These are phyloP conservation scores for Xerocomus spinulosus DNA, from an alignment of 768 basidiomycete species.

Conservation along the genomic window DNA sequence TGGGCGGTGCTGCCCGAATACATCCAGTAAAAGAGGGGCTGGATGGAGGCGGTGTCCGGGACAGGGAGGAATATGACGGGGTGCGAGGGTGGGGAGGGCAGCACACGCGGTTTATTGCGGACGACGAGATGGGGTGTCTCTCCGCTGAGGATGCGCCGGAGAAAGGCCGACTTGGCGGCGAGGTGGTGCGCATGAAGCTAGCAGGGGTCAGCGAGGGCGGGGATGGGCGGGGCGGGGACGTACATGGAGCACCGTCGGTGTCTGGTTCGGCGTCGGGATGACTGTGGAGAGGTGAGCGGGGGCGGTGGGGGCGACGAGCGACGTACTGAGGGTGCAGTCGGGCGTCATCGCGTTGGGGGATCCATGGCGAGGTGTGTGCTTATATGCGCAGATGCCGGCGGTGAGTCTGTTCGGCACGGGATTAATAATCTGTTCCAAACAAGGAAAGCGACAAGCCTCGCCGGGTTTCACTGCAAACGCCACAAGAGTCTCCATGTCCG, in stretches of 20 bases:
- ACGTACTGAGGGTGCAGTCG: slow-evolving; percentile 75
- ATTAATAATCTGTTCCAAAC: neutral
- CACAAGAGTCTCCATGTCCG: no score
- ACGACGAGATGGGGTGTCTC: slow-evolving; percentile 34
- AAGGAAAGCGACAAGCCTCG: neutral
- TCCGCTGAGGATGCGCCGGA: slow-evolving; percentile 68
- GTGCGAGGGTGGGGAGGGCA: slow-evolving; percentile 58
- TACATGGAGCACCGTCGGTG: slow-evolving; percentile 50
- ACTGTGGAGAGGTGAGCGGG: slow-evolving; percentile 28
- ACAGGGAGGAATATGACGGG: slow-evolving; percentile 71
- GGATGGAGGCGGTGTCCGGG: slow-evolving; percentile 68
- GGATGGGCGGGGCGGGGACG: slow-evolving; percentile 13
- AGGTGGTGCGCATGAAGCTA: slow-evolving; percentile 82
- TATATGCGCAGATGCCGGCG: neutral
- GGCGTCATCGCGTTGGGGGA: neutral
- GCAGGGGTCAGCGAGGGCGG: slow-evolving; percentile 5
- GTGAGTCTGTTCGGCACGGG: no score
- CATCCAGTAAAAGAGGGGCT: slow-evolving; percentile 73
- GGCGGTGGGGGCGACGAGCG: neutral
- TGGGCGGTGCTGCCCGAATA: slow-evolving; percentile 68
- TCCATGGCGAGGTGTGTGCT: neutral
- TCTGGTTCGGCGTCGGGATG: slow-evolving; percentile 41
- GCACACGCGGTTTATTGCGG: slow-evolving; percentile 50
- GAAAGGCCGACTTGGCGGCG: slow-evolving; percentile 72
- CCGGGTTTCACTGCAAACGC: neutral